Conservation (phyloP, 139 green algal genomes). For the Ettlia oleoabundans region DNA sequence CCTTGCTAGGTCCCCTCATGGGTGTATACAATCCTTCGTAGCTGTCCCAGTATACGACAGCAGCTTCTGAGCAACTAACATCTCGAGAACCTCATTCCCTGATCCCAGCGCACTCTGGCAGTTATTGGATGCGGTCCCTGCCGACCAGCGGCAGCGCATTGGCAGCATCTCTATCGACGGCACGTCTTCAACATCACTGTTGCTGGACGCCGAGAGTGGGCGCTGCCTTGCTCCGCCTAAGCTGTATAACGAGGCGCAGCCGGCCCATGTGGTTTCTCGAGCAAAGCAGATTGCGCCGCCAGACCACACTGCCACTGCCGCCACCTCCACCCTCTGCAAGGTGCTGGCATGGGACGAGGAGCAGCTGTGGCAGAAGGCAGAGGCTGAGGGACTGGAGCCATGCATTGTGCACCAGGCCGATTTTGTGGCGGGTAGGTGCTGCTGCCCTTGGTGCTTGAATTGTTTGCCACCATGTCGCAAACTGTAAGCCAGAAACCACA, state of each 20-base stretch:
- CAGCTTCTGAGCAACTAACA: not conserved
- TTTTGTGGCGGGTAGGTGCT: slow-evolving; percentile 62
- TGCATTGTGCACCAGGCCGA: slow-evolving; percentile 83
- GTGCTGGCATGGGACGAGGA: slow-evolving; percentile 76
- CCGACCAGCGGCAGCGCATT: slow-evolving; percentile 22
- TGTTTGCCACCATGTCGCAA: too few species aligned
- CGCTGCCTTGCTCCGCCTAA: slow-evolving; percentile 63
- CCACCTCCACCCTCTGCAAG: slow-evolving; percentile 91
- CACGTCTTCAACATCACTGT: slow-evolving; percentile 86
- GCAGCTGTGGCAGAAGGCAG: slow-evolving; percentile 47
- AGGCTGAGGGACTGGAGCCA: slow-evolving; percentile 31
- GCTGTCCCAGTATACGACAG: not conserved
- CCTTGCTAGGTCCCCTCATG: too few species aligned
- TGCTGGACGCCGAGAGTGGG: slow-evolving; percentile 72
- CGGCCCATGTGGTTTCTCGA: slow-evolving; percentile 33
- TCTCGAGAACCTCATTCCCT: too few species aligned
- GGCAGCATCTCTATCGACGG: slow-evolving; percentile 81
- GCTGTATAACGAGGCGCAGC: slow-evolving; percentile 84
- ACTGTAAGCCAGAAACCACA: too few species aligned
- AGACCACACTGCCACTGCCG: slow-evolving; percentile 76
- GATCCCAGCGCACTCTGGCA: slow-evolving; percentile 67
- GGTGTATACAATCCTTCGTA: too few species aligned
- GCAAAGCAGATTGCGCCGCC: slow-evolving; percentile 74
- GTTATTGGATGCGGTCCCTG: slow-evolving; percentile 50
- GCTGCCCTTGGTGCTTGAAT: not conserved